Evolutionary conservation across 2,329 filamentous ascomycete species (phyloP).

Genomic region (Amesomyces nigricolor): DNA sequence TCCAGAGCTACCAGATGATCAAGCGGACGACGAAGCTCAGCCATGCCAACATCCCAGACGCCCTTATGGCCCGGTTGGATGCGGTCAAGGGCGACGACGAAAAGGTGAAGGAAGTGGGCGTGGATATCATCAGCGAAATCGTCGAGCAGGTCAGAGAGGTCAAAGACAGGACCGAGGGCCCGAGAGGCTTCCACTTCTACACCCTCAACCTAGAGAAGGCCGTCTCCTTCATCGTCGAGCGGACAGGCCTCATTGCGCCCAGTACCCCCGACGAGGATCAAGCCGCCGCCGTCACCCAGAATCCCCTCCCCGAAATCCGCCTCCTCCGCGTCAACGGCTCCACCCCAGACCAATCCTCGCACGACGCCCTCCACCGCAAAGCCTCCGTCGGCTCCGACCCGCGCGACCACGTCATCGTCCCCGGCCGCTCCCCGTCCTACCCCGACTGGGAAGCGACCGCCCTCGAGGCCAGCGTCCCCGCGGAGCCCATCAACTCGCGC

Average conservation of each 20-base stretch:
- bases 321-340: slow-evolving; percentile 49
- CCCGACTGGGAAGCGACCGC: slow-evolving; percentile 68
- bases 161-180: slow-evolving; percentile 49
- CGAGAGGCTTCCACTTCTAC: slow-evolving; percentile 91
- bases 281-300: slow-evolving; percentile 44
- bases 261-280: slow-evolving; percentile 44
- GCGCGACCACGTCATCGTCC: slow-evolving; percentile 81
- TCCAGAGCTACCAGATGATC: slow-evolving; percentile 95
- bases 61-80: slow-evolving; percentile 65
- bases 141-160: slow-evolving; percentile 68
- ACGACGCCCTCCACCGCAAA: slow-evolving; percentile 52
- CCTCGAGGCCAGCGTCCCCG: slow-evolving; percentile 70
- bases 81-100: slow-evolving; percentile 74
- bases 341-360: slow-evolving; percentile 30
- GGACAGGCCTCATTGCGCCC: slow-evolving; percentile 72
- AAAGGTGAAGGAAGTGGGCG: slow-evolving; percentile 70
- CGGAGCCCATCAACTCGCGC: slow-evolving; percentile 67
- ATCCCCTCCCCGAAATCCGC: slow-evolving; percentile 40
- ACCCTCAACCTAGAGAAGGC: slow-evolving; percentile 95
- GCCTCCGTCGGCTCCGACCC: slow-evolving; percentile 80
- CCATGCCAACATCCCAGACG: slow-evolving; percentile 72
- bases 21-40: slow-evolving; percentile 91
- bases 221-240: slow-evolving; percentile 86
- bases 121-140: slow-evolving; percentile 79
- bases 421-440: slow-evolving; percentile 53